Conservation (phyloP, 2,329 filamentous ascomycete species). For the Colletotrichum karsti region DNA sequence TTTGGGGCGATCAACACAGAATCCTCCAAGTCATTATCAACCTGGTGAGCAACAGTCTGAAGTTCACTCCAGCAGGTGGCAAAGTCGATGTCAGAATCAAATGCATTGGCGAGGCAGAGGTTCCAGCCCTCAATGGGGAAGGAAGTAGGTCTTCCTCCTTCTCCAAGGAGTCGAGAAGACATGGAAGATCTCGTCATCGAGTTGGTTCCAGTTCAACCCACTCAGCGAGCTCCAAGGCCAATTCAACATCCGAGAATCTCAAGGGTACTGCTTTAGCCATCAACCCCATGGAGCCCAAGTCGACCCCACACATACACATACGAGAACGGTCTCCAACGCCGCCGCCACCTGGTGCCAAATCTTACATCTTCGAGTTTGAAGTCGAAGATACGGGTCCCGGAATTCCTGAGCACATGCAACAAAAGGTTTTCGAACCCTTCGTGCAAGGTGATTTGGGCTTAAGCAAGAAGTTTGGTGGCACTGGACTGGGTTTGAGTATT, state of each 20-base stretch:
- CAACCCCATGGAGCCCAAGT: conserved; percentile 68
- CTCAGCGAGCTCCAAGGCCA: conserved; percentile 57
- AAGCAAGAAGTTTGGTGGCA: conserved; percentile 90
- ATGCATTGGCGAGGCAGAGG: conserved; percentile 71
- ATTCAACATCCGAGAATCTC: conserved; percentile 35
- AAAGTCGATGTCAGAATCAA: conserved; percentile 80
- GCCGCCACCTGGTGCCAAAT: conserved; percentile 68
- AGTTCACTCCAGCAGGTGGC: conserved; percentile 84
- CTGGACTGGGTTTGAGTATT: conserved; percentile 87
- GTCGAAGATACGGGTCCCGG: conserved; percentile 90
- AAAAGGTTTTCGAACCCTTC: conserved; percentile 92
- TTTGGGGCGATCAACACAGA: conserved; percentile 93
- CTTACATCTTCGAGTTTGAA: conserved; percentile 85
- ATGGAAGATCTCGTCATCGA: conserved; percentile 51
- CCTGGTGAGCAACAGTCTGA: conserved; percentile 88
- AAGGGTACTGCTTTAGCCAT: conserved; percentile 66
- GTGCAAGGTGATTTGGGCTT: conserved; percentile 91
- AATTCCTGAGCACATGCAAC: conserved; percentile 79
- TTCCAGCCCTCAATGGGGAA: conserved; percentile 45
- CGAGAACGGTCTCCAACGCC: conserved; percentile 67
- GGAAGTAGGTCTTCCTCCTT: conserved; percentile 61
- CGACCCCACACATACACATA: conserved; percentile 54
- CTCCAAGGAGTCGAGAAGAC: conserved; percentile 54
- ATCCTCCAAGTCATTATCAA: conserved; percentile 96
- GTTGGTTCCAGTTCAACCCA: conserved; percentile 58